These are phyloP conservation scores for Aegilops sharonensis DNA, from an alignment of 176 grass and related monocot species.

Conservation along the genomic window DNA sequence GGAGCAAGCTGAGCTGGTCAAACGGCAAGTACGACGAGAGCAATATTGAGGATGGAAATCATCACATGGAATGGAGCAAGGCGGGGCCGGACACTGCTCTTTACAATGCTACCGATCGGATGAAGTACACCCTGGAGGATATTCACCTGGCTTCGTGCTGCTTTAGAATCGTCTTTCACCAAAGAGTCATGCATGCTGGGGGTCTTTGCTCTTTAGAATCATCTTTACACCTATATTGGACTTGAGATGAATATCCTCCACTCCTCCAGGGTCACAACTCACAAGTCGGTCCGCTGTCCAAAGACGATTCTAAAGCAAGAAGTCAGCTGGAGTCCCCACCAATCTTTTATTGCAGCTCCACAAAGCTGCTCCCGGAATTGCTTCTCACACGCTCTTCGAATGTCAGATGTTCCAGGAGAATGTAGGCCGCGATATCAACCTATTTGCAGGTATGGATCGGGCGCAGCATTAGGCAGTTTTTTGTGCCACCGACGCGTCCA, in stretches of 20 bases:
- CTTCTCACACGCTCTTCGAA: neutral
- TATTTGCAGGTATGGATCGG: neutral
- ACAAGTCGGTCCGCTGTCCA: neutral
- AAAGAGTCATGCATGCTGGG: no score
- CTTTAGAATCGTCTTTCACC: neutral
- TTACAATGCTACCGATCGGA: neutral
- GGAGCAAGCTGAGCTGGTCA: neutral
- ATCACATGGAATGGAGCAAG: slow-evolving; percentile 2
- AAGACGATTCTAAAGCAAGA: neutral
- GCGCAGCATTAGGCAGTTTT: neutral
- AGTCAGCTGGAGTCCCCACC: neutral
- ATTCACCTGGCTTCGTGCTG: neutral
- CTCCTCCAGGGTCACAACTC: no score
- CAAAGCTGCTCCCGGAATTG: neutral
- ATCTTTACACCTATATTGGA: no score
- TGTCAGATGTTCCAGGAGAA: neutral
- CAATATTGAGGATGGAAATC: neutral
- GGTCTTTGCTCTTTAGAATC: neutral
- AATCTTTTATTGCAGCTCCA: neutral
- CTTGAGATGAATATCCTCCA: no score
- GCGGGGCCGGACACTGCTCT: neutral
- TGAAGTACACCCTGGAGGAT: neutral
- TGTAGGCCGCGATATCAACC: neutral
- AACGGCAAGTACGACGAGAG: neutral
- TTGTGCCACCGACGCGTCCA: neutral